Conservation (phyloP, 192 early-diverging fungal genomes). For the Lunasporangiospora selenospora region DNA sequence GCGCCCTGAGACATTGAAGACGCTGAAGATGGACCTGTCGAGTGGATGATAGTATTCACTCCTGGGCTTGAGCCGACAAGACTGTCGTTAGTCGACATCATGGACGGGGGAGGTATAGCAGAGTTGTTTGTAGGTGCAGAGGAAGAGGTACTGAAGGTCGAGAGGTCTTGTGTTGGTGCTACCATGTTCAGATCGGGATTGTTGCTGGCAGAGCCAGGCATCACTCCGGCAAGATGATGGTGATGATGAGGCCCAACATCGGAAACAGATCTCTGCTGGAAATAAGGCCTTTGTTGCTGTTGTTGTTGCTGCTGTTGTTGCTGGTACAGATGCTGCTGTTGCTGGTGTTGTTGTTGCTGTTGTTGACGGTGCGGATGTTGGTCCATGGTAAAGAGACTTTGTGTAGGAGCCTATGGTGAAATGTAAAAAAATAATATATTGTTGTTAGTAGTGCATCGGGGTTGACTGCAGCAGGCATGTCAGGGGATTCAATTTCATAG, state of each 20-base stretch:
- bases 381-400: background rate
- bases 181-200: slow-evolving; percentile 1
- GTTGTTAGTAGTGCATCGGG: too few species aligned
- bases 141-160: background rate
- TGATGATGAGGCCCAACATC: background rate
- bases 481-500: background rate
- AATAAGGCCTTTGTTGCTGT: background rate
- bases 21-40: too few species aligned
- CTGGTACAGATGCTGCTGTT: too few species aligned
- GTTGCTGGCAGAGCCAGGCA: background rate
- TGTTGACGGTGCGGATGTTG: slow-evolving; percentile 3
- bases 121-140: background rate
- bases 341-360: background rate
- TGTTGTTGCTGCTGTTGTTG: too few species aligned
- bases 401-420: background rate
- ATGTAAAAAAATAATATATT: too few species aligned
- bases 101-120: background rate
- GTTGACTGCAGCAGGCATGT: background rate
- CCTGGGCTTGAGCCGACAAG: too few species aligned
- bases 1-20: background rate
- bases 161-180: slow-evolving; percentile 1
- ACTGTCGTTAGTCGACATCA: slow-evolving; percentile 3
- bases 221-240: background rate
- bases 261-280: background rate
- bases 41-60: too few species aligned